phyloP scores from a whole-genome alignment of 192 early-diverging fungal species.

The Rhizophagus prolifer region DNA sequence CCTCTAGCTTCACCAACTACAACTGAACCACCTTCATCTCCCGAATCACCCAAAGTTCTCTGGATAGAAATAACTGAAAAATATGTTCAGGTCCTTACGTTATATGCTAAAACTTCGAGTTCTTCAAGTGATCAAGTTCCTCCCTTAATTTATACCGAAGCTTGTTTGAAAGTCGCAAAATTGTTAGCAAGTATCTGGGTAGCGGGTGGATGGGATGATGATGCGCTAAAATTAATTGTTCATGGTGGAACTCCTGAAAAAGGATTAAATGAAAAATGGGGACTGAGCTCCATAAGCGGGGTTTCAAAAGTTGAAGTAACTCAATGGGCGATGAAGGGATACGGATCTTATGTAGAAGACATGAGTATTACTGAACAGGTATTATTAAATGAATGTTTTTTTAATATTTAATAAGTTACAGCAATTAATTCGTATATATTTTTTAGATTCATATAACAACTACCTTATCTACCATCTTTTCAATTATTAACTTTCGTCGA shows the following conservation, averaged over 20 bases:
- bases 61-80: conserved; percentile 63
- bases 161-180: conserved; percentile 68
- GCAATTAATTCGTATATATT: neutral
- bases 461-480: conserved; percentile 59
- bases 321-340: conserved; percentile 63
- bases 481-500: conserved; percentile 53
- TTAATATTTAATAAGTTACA: neutral
- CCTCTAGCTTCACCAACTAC: conserved; percentile 19
- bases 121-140: conserved; percentile 47
- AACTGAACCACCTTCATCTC: conserved; percentile 32
- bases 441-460: conserved; percentile 49
- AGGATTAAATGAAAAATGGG: conserved; percentile 32
- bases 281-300: conserved; percentile 41
- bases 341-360: conserved; percentile 52
- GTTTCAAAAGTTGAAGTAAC: conserved; percentile 54
- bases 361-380: conserved; percentile 61
- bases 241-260: conserved; percentile 31
- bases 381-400: neutral
- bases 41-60: conserved; percentile 36
- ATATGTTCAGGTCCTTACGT: conserved; percentile 60
- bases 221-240: conserved; percentile 37
- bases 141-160: conserved; percentile 61
- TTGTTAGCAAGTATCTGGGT: conserved; percentile 55
- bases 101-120: conserved; percentile 59
- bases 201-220: conserved; percentile 38